phyloP scores from a whole-genome alignment of 2,329 filamentous ascomycete species.

The Botryotinia convoluta region DNA sequence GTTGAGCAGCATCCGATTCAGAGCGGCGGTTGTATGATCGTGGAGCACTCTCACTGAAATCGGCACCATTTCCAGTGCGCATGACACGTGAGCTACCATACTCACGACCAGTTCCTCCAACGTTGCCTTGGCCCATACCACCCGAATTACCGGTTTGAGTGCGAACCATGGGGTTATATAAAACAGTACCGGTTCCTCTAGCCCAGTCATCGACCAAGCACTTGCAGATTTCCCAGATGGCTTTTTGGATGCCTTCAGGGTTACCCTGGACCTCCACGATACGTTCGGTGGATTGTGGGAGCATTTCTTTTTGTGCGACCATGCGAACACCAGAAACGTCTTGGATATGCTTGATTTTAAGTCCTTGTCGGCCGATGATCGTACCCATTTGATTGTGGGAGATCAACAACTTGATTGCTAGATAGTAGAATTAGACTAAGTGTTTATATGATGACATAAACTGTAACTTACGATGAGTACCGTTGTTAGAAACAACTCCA shows the following conservation, averaged over 20 bases:
- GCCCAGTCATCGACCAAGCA: conserved; percentile 98
- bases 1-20: conserved; percentile 75
- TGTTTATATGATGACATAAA: background rate
- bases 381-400: conserved; percentile 99
- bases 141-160: conserved; percentile 60
- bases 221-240: conserved; percentile 98
- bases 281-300: conserved; percentile 96
- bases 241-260: conserved; percentile 91
- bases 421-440: conserved; percentile 17
- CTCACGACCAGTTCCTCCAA: conserved; percentile 48
- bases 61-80: conserved; percentile 95
- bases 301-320: conserved; percentile 99
- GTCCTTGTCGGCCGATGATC: conserved; percentile 91
- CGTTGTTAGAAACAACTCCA: conserved; percentile 79
- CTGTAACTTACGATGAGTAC: conserved; percentile 80
- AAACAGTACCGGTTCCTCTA: conserved; percentile 90
- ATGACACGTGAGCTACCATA: conserved; percentile 69
- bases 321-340: conserved; percentile 95
- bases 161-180: conserved; percentile 95
- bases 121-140: conserved; percentile 47
- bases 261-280: conserved; percentile 96
- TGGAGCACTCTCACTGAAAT: conserved; percentile 82
- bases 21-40: conserved; percentile 75
- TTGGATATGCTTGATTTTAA: conserved; percentile 99
- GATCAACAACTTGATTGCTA: conserved; percentile 95